These are phyloP conservation scores for Globisporangium iwayamae DNA, from an alignment of 352 stramenopile species.

Conservation along the genomic window DNA sequence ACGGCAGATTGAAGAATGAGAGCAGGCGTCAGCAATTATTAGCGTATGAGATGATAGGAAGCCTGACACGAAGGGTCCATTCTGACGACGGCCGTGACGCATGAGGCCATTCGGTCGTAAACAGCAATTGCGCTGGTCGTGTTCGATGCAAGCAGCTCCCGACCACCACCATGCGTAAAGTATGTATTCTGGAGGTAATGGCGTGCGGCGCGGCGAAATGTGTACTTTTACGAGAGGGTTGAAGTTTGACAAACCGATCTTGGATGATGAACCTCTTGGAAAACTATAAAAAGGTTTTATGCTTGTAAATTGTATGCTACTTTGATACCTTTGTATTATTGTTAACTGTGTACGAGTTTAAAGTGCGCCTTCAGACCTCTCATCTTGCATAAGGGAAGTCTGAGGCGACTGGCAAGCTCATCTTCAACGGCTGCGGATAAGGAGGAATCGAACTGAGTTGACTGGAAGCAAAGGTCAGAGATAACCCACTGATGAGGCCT, in stretches of 20 bases:
- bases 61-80: not conserved
- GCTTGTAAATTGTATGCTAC: not conserved
- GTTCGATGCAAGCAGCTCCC: not conserved
- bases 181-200: not conserved
- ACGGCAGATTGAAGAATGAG: not conserved
- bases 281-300: not conserved
- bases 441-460: too few species aligned
- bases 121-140: slow-evolving; percentile 9
- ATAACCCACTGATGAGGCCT: too few species aligned
- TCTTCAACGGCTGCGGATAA: too few species aligned
- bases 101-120: not conserved
- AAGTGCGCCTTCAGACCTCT: too few species aligned
- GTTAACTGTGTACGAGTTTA: too few species aligned
- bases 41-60: not conserved
- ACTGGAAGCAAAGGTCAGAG: too few species aligned
- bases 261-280: not conserved
- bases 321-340: too few species aligned
- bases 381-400: too few species aligned
- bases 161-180: not conserved
- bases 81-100: not conserved
- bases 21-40: not conserved
- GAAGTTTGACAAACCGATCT: slow-evolving; percentile 1
- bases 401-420: too few species aligned
- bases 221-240: not conserved
- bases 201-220: not conserved